Evolutionary conservation across 768 basidiomycete species (phyloP).

Genomic region (Tephrocybe sp.): DNA sequence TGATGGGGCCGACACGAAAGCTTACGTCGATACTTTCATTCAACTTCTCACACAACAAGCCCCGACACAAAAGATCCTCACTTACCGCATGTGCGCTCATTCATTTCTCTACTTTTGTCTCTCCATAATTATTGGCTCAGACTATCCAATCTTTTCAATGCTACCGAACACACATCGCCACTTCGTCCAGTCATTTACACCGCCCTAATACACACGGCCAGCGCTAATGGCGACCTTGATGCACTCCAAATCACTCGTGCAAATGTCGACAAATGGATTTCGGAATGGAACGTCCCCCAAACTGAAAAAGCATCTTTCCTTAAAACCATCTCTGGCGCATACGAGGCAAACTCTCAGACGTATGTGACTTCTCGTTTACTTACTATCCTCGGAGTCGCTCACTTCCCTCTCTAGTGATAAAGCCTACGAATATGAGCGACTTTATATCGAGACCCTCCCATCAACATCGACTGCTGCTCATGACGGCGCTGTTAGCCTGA

Average conservation of each 20-base stretch:
- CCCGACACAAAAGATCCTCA: constrained; percentile 53
- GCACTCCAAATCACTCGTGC: constrained; percentile 56
- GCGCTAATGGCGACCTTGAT: constrained; percentile 59
- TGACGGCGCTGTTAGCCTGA: constrained; percentile 56
- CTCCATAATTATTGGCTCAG: constrained; percentile 36
- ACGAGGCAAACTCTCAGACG: constrained; percentile 56
- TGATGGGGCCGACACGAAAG: constrained; percentile 55
- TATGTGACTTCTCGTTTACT: constrained; percentile 35
- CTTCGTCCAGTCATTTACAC: constrained; percentile 64
- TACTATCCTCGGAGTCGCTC: not conserved
- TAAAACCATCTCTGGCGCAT: constrained; percentile 60
- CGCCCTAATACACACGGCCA: constrained; percentile 59
- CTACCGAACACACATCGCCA: constrained; percentile 63
- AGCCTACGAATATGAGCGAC: constrained; percentile 65
- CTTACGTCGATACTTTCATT: constrained; percentile 49
- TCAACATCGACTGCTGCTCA: constrained; percentile 50
- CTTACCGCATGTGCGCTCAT: constrained; percentile 71
- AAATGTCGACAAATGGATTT: constrained; percentile 75
- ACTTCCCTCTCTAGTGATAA: constrained; percentile 38
- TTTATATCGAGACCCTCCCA: constrained; percentile 62
- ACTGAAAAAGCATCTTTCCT: constrained; percentile 68
- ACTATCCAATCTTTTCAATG: constrained; percentile 81
- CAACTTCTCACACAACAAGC: constrained; percentile 56
- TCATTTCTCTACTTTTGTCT: not conserved
- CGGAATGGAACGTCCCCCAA: constrained; percentile 68